Evolutionary conservation across 306 rosid genomes (phyloP), one percentile per base, ranked within the genome.

Genomic region (Delonix regia): DNA sequence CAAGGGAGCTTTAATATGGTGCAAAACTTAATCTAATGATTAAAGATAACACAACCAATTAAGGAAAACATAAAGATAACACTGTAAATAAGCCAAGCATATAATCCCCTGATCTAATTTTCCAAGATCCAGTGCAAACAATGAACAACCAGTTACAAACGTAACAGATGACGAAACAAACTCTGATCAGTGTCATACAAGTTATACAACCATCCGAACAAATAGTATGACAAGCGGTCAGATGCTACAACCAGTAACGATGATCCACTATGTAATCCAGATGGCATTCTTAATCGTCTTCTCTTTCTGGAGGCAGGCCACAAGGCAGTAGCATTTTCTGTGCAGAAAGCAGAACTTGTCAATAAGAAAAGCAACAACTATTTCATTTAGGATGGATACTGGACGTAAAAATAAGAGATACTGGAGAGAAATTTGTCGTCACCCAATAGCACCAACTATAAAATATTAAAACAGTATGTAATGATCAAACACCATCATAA

Each of bases 301-400:
- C 97, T 80, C 94, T 90, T 67, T 94, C 98, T 1, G 98, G 97
- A 63, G 97, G 97, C 63, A 93, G 88, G 63, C 98, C 97, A 38
- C 98, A 94, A 38, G 98, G 98, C 85, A 94, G 78, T 36, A 94
- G 97, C 98, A 94, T 94, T 88, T 90, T 94, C 98, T 92, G 89
- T 84, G 56, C 28, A 78, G 19, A 61, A 45, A 65, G 36, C 76
- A 76, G 19, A 73, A 78, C 45, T 78, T 57, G 61, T 76, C 74
- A 30, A 30, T 38, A 60, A 60, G 24, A 74, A 21, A 19, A 27
- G 27, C 12, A 77, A 55, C 56, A 71, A 21, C 67, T n/a, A 51
- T 36, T n/a, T 25, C 45, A 66, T 33, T 59, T 45, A 60, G 75
- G 45, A 60, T 22, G 44, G 41, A 66, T 33, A 13, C 41, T 2